Base-by-base conservation (phyloP, 257 asterid species). In the Solanum peruvianum region DNA sequence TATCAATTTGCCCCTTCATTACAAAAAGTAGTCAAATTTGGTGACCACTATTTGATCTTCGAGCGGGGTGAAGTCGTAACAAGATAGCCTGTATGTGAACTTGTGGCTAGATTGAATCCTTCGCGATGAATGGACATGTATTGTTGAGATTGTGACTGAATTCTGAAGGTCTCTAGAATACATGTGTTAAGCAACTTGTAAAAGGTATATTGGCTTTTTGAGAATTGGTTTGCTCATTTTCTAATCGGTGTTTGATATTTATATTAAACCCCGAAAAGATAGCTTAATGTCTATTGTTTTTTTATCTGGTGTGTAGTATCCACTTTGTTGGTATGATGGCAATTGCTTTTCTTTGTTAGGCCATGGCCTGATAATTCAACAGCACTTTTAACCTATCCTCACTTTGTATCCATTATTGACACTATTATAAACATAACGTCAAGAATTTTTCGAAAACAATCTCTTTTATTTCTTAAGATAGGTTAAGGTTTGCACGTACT, bases 401-500 rank as follows among this genome's bases (percentile, higher is more conserved):
- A 42, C 56, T 42, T 23, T 37, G 14, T 76, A 44, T n/a, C 58
- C 11, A 41, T 37, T 37, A 37, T 37, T 37, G 39, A 37, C 39
- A 13, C 37, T 12, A 25, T 3, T 42, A 2, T 13, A 37, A 13
- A n/a, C 2, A 7, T n/a, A 37, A 0, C 31, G 21, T 4, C 1
- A 15, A 66, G 37, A 9, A 0, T 27, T 18, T 13, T 66, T 66
- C 10, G 0, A 27, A 25, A 66, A 27, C 6, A 66, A 13, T 12
- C 4, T 37, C 1, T 1, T 66, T 66, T 66, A 25, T 66, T 5
- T 0, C 0, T 25, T 3, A 0, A 25, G 4, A 66, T 25, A 11
- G 9, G 2, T 4, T 64, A 64, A 64, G 4, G 4, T n/a, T 5
- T 25, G 0, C 4, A 0, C 10, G 10, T 60, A 60, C 27, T 23